Evolutionary conservation across 2,329 filamentous ascomycete species (phyloP), one percentile per base, ranked within the genome.

Genomic region (Pyrenophora graminea): DNA sequence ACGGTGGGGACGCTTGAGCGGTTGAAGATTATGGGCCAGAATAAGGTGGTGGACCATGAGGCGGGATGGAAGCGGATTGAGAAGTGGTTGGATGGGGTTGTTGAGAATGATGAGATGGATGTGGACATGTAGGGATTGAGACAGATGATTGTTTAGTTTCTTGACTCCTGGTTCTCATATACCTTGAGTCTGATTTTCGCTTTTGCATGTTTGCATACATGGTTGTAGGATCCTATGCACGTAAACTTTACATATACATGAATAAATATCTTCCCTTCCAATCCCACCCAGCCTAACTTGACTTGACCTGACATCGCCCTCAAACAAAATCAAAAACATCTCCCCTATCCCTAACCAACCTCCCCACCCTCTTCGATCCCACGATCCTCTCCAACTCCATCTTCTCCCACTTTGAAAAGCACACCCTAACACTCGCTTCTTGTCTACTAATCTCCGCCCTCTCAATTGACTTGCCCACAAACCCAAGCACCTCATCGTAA

Each of bases 261-360:
- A 7, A 30, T 3, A 30, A 12, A 19, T n/a, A 18, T 18, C 5
- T 9, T 37, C 30, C 4, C 3, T 30, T 13, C 21, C 7, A 33
- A 18, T 13, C 12, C 25, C 18, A 21, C 27, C 6, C 15, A 15
- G 15, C 15, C 19, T 21, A 2, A 21, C 19, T 3, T 21, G 5
- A 21, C 3, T 21, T 21, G 5, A 3, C 19, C 1, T 21, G 15
- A 15, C 15, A 30, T 8, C 5, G 8, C 6, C 13, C 31, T 40
- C 21, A 96, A 55, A 96, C 80, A 80, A 97, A 97, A 69, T 96
- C 92, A 82, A 97, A 99, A 1, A 90, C 94, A 82, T 97, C 93
- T 3, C 83, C 84, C 67, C 84, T 85, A 63, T 95, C 91, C 55
- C 81, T 83, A 49, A 97, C 78, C 91, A 99, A 94, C 71, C 85